These are phyloP conservation scores for Dictyostelium citrinum DNA, from an alignment of 78 protist species.

Conservation along the genomic window DNA sequence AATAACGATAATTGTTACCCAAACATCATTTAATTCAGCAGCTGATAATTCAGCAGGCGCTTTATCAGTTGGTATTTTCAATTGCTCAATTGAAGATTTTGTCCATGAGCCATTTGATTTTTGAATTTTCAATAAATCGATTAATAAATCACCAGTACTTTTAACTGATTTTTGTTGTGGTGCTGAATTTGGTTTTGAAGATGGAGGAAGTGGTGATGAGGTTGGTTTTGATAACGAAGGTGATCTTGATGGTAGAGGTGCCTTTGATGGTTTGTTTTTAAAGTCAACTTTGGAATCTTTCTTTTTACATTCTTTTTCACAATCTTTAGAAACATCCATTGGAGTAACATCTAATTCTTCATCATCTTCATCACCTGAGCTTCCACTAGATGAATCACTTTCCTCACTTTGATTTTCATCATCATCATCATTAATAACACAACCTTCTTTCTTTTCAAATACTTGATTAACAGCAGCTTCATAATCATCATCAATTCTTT, in stretches of 20 bases:
- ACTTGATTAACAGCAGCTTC: neutral
- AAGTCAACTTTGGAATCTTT: neutral
- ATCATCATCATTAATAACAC: no score
- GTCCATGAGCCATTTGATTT: constrained; percentile 49
- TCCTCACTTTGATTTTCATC: neutral
- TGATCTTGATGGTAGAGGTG: neutral
- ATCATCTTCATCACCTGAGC: no score
- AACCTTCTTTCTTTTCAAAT: no score
- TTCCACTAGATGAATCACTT: no score
- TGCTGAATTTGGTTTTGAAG: neutral
- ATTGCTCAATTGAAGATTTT: neutral
- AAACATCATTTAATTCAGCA: neutral
- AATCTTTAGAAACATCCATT: neutral
- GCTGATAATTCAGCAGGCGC: neutral
- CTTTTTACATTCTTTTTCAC: neutral
- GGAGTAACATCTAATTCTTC: no score
- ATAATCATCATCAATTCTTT: neutral
- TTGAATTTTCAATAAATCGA: constrained; percentile 17
- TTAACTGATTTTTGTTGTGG: neutral
- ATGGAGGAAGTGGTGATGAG: neutral
- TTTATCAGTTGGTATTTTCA: neutral
- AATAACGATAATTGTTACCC: constrained; percentile 33
- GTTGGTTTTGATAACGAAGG: neutral
- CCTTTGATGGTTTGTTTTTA: neutral
- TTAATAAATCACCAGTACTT: neutral